Evolutionary conservation across 345 rosid species (phyloP), one percentile per base, ranked within the genome.

Genomic region (Eucalyptus marginata): DNA sequence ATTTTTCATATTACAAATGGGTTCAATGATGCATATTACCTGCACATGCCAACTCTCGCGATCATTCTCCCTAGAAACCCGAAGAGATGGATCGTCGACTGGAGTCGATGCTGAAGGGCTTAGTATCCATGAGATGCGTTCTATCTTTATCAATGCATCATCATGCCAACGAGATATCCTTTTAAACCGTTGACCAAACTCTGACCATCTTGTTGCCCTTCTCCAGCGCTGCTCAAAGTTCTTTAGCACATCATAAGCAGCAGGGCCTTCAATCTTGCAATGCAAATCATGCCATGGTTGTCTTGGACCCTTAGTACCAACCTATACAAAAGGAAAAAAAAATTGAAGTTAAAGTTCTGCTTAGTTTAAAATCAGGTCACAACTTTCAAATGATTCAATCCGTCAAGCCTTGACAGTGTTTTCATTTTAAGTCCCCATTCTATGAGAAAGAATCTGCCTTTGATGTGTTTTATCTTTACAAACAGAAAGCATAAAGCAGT

Each of bases 141-240:
- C 99, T 88, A 96, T 87, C 90, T 96, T 97, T 88, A 97, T 93
- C 46, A 97, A 91, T 47, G 98, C 91, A 91, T 97, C 99, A 51
- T 97, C 99, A 49, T 93, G 97, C 99, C 98, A 96, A 10, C 80
- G 95, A 31, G 94, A 91, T 54, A 94, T 96, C 88, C 92, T 95
- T 90, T 94, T 95, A 68, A 96, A 93, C 54, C 93, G 92, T 29
- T 86, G 92, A 87, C 96, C 95, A 89, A 96, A 87, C 90, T 94
- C 96, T 7, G 95, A 92, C 97, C 97, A 94, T 90, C 50, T 96
- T 50, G 97, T 90, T 33, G 98, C 99, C 90, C 96, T 97, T 90
- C 87, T 95, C 99, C 99, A 97, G 47, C 99, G 96, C 92, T 97
- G 98, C 93, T 97, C 99, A 87, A 97, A 97, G 91, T 97, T 97